Evolutionary conservation across 164 flowering plant genomes (phyloP), one percentile per base, ranked within the genome.

Genomic region (Magnolia officinalis): DNA sequence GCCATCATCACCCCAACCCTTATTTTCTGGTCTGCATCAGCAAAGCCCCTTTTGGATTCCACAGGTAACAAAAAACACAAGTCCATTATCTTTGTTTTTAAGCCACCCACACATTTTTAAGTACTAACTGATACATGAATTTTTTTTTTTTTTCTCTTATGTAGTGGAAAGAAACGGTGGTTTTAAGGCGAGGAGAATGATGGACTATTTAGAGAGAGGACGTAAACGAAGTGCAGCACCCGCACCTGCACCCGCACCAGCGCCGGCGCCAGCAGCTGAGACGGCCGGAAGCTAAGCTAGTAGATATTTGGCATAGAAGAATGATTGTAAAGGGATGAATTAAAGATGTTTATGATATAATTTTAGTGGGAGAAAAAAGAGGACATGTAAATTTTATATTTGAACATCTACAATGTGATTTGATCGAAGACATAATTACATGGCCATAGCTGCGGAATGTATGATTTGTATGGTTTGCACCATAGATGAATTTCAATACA

Each of bases 1-100:
- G 80, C 94, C n/a, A 71, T 91, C 78, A 77, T 91, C 85, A 92
- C 95, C 11, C 97, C 97, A n/a, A 87, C 86, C 4, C 91, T 92
- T 18, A 71, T 92, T 67, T 80, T 79, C 72, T 77, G 83, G 81
- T 90, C 97, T 13, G 91, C 86, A 16, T 82, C 89, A 51, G 85
- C 90, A 10, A 85, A 85, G 73, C 76, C 84, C 31, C 67, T 50
- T 78, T 71, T 71, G 71, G 74, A 67, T 58, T 50, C 78, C 2
- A 58, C 78, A 29, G 92, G 91, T 89, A 82, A 8, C 61, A 16
- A 55, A 11, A 11, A 11, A 2, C 1, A 8, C 61, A 0, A 8
- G 8, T 8, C 73, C 26, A 19, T 51, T n/a, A 26, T 23, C n/a
- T 16, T 69, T 6, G 8, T 11, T 5, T 3, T 31, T 31, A 3